Evolutionary conservation across 1,139 yeast species (phyloP).

Genomic region (Diutina rugosa): DNA sequence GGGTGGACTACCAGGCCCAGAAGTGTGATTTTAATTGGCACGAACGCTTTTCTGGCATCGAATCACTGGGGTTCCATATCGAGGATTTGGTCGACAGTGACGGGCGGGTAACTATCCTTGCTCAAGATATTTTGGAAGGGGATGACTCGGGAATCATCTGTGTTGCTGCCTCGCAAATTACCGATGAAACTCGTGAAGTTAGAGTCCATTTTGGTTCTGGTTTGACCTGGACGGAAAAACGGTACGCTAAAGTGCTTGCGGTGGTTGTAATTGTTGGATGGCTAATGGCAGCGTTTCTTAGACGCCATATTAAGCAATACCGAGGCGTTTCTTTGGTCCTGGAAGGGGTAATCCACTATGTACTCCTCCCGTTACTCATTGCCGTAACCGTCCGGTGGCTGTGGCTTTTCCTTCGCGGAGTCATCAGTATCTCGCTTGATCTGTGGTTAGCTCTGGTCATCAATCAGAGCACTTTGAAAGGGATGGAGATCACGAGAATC

Average conservation of each 20-base stretch:
- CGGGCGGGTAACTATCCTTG: background rate
- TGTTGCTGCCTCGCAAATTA: background rate
- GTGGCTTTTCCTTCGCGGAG: background rate
- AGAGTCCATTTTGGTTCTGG: background rate
- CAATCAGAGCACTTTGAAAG: background rate
- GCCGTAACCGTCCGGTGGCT: background rate
- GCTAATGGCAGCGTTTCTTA: background rate
- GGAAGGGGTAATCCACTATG: background rate
- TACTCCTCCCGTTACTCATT: background rate
- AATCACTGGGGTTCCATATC: background rate
- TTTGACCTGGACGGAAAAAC: background rate
- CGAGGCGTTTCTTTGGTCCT: background rate
- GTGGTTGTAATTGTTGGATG: background rate
- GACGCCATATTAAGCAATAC: background rate
- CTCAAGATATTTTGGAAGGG: background rate
- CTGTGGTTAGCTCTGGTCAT: background rate
- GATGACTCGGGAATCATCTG: background rate
- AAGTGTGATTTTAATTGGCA: background rate
- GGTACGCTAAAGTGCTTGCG: background rate
- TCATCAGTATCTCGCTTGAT: background rate
- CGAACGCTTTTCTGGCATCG: background rate
- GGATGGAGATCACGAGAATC: background rate
- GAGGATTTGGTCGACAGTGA: background rate
- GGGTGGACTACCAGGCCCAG: too few species aligned
- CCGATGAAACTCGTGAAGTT: background rate